Evolutionary conservation across 2,329 filamentous ascomycete genomes (phyloP).

Genomic region (Neonectria punicea): DNA sequence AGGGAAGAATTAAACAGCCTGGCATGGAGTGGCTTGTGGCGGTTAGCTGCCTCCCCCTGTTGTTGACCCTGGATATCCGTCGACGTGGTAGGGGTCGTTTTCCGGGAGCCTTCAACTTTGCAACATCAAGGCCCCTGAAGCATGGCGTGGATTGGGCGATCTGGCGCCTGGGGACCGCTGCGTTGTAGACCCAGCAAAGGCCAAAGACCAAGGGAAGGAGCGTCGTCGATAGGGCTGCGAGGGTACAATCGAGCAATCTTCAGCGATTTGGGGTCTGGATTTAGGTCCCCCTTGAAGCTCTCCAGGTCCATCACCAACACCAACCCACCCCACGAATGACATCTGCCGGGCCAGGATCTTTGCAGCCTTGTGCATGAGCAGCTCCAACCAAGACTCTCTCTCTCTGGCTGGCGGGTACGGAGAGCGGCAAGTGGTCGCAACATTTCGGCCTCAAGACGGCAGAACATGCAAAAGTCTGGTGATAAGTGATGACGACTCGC

Average conservation of each 20-base stretch:
- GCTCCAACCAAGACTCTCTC: constrained; percentile 20
- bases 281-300: constrained; percentile 24
- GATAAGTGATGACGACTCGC: constrained; percentile 26
- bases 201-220: constrained; percentile 18
- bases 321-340: constrained; percentile 42
- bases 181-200: constrained; percentile 20
- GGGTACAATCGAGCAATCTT: constrained; percentile 34
- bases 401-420: constrained; percentile 20
- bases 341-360: constrained; percentile 42
- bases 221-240: constrained; percentile 41
- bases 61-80: constrained; percentile 4
- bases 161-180: constrained; percentile 24
- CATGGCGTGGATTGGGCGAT: constrained; percentile 23
- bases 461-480: constrained; percentile 38
- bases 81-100: constrained; percentile 28
- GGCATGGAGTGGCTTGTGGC: constrained; percentile 12
- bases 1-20: constrained; percentile 24
- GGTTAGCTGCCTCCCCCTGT: constrained; percentile 17
- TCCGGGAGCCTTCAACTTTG: constrained; percentile 23
- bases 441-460: constrained; percentile 20
- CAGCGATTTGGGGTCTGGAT: constrained; percentile 22
- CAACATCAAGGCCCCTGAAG: constrained; percentile 19
- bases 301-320: constrained; percentile 31
- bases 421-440: constrained; percentile 12
- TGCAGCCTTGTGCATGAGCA: constrained; percentile 42